These are phyloP conservation scores for Cladorrhinum sp. DNA, from an alignment of 2,329 filamentous ascomycete species.

Conservation along the genomic window DNA sequence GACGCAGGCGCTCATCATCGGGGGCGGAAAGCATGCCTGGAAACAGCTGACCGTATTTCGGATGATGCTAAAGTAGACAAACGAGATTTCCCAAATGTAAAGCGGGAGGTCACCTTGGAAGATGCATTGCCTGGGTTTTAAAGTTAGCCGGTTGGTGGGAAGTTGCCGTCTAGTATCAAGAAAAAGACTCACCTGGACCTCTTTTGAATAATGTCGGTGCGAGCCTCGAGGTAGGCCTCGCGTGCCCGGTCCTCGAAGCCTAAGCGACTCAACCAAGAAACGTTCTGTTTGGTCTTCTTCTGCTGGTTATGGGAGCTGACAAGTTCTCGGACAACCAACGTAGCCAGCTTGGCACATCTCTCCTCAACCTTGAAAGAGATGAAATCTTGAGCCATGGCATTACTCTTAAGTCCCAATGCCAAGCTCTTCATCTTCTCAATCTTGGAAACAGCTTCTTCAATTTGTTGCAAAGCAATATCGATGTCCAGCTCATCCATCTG, in stretches of 20 bases:
- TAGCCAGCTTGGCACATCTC: constrained; percentile 72
- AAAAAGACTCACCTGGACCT: constrained; percentile 65
- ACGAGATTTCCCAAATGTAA: constrained; percentile 93
- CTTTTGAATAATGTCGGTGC: constrained; percentile 74
- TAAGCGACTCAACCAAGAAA: constrained; percentile 79
- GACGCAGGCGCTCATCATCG: constrained; percentile 90
- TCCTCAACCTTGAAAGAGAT: constrained; percentile 90
- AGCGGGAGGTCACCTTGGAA: constrained; percentile 91
- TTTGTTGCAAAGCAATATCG: constrained; percentile 84
- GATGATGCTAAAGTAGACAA: constrained; percentile 92
- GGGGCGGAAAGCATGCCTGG: constrained; percentile 78
- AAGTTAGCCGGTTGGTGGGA: not conserved
- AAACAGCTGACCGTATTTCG: constrained; percentile 90
- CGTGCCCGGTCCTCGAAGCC: constrained; percentile 88
- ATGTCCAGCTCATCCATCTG: constrained; percentile 97
- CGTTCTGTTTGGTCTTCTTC: constrained; percentile 73
- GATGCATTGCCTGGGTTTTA: constrained; percentile 71
- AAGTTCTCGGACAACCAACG: constrained; percentile 72
- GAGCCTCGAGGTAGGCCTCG: constrained; percentile 79
- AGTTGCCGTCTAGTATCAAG: not conserved
- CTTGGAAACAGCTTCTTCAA: constrained; percentile 77
- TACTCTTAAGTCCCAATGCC: constrained; percentile 77
- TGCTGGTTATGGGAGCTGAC: constrained; percentile 74
- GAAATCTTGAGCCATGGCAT: constrained; percentile 83
- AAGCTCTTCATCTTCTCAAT: constrained; percentile 83